Conservation (phyloP, 495 filamentous ascomycete species). For the Aspergillus nanangensis region DNA sequence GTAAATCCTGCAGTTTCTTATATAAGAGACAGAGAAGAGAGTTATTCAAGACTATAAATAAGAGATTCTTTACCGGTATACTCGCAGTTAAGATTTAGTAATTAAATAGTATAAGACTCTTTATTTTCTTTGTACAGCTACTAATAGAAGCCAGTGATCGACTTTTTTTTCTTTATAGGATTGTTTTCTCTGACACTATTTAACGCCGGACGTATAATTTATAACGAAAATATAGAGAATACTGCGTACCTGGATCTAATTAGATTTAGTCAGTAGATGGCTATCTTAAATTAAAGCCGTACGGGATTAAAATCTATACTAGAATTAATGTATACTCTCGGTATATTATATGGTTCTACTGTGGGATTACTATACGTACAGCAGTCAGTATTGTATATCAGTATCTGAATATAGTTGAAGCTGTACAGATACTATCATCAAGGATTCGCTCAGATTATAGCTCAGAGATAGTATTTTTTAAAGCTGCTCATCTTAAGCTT, state of each 20-base stretch:
- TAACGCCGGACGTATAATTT: slow-evolving; percentile 7
- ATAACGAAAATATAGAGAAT: slow-evolving; percentile 8
- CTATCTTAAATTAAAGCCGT: slow-evolving; percentile 14
- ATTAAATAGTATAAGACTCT: slow-evolving; percentile 1
- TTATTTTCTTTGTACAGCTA: not conserved
- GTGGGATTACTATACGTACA: slow-evolving; percentile 12
- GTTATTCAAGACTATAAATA: slow-evolving; percentile 13
- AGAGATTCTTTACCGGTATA: slow-evolving; percentile 11
- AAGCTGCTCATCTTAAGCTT: slow-evolving; percentile 15
- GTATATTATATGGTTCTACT: slow-evolving; percentile 18
- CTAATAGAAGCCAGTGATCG: slow-evolving; percentile 4
- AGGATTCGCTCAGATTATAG: slow-evolving; percentile 10
- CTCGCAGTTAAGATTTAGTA: slow-evolving; percentile 9
- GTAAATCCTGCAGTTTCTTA: not conserved
- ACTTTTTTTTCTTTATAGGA: slow-evolving; percentile 11
- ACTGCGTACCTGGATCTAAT: slow-evolving; percentile 16
- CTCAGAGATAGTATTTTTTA: slow-evolving; percentile 11
- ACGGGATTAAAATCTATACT: slow-evolving; percentile 16
- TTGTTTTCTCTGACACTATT: slow-evolving; percentile 8
- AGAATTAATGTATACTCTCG: slow-evolving; percentile 17
- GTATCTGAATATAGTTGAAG: slow-evolving; percentile 12
- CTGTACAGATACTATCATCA: slow-evolving; percentile 3
- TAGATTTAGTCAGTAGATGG: slow-evolving; percentile 19
- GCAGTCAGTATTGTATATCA: slow-evolving; percentile 15
- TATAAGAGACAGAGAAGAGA: not conserved